Conservation (phyloP, 345 rosid species). For the Jatropha curcas region DNA sequence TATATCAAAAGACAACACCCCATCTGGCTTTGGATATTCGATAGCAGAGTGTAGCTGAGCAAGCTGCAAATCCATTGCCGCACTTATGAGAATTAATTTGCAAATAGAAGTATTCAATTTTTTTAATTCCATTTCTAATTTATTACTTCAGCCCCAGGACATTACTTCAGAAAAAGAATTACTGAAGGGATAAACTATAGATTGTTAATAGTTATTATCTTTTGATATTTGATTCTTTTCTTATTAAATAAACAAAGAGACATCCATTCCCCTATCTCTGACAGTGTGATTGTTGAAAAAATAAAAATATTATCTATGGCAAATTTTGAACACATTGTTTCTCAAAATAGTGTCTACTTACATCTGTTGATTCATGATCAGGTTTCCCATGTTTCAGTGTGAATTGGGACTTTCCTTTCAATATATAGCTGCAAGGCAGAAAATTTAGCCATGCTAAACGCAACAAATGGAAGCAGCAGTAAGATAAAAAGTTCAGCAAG, state of each 20-base stretch:
- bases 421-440: conserved; percentile 59
- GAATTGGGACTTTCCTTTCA: conserved; percentile 70
- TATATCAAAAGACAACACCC: conserved; percentile 77
- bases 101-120: not conserved
- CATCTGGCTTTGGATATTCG: conserved; percentile 86
- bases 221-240: not conserved
- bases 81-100: conserved; percentile 15
- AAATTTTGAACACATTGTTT: conserved; percentile 4
- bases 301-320: conserved; percentile 4
- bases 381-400: conserved; percentile 90
- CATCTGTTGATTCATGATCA: conserved; percentile 86
- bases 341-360: conserved; percentile 32
- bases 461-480: conserved; percentile 9
- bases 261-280: not conserved
- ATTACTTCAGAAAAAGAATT: not conserved
- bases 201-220: not conserved
- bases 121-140: not conserved
- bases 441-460: conserved; percentile 6
- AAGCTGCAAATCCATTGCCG: conserved; percentile 44
- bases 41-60: conserved; percentile 60
- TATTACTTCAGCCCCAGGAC: not conserved
- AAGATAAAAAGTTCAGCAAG: conserved; percentile 11
- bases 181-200: not conserved
- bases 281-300: not conserved
- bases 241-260: not conserved